Evolutionary conservation across 805 yeast genomes (phyloP).

Genomic region (Yarrowia sp.): DNA sequence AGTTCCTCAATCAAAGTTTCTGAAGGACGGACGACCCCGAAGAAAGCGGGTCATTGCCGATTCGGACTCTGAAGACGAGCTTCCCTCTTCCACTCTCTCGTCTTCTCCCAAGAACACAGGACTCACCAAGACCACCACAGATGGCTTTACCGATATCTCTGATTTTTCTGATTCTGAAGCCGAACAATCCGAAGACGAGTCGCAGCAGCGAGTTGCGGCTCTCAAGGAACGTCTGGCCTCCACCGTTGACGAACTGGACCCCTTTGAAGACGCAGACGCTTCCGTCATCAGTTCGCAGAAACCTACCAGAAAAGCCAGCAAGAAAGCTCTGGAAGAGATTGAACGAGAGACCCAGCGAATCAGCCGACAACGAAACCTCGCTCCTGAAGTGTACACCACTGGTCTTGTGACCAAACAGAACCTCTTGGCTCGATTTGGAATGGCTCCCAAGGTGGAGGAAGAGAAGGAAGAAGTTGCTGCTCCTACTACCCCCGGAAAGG

Average conservation of each 20-base stretch:
- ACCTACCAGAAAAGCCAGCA: slow-evolving; percentile 37
- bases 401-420: slow-evolving; percentile 29
- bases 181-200: slow-evolving; percentile 10
- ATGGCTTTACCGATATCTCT: neutral
- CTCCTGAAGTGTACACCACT: slow-evolving; percentile 43
- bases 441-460: neutral
- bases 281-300: slow-evolving; percentile 4
- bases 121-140: neutral
- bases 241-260: slow-evolving; percentile 13
- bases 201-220: slow-evolving; percentile 1
- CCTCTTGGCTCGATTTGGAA: slow-evolving; percentile 17
- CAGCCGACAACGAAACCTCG: slow-evolving; percentile 44
- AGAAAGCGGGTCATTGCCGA: slow-evolving; percentile 24
- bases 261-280: slow-evolving; percentile 28
- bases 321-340: slow-evolving; percentile 44
- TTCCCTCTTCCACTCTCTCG: neutral
- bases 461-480: neutral
- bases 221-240: slow-evolving; percentile 19
- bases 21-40: neutral
- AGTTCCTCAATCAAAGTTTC: too few relatives aligned
- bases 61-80: slow-evolving; percentile 26
- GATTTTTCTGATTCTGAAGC: neutral
- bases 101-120: neutral
- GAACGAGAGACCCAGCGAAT: slow-evolving; percentile 43
- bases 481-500: slow-evolving; percentile 11